Evolutionary conservation across 2,329 filamentous ascomycete genomes (phyloP), one percentile per base, ranked within the genome.

Genomic region (Alternaria gaisen): DNA sequence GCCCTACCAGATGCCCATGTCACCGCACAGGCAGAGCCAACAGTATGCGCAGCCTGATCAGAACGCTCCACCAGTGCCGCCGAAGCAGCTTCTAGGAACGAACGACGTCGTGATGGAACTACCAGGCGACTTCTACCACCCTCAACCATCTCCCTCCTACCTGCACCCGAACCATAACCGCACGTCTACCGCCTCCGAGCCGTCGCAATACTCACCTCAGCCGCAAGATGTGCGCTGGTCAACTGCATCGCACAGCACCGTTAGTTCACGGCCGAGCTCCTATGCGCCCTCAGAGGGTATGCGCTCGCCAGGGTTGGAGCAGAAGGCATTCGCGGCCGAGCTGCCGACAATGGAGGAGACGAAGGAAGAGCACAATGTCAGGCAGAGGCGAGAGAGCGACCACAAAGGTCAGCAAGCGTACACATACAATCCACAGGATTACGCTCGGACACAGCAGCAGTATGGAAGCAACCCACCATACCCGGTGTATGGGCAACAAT

Each of bases 101-200:
- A 79, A 73, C 60, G 69, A 73, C 44, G 57, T 72, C 6, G 77
- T 81, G 47, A 79, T 79, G 76, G 81, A 83, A 56, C 67, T 83
- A 2, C 79, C 79, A 10, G 81, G 80, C 55, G 79, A 80, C 38
- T 80, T 74, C 65, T 78, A 78, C 62, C 74, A 80, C 41, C 67
- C 77, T 2, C 74, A 76, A 26, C 18, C 60, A 4, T 73, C 71
- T 2, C 74, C 74, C 11, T 65, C 56, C n/a, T 68, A 71, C 46
- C 64, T 76, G 5, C 66, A 72, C 18, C 69, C 75, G 16, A 64
- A 67, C 52, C 63, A 72, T 18, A 60, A 67, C 16, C 69, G 72
- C 42, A 62, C 61, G 9, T 75, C 74, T 0, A 67, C 58, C 7
- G 54, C 59, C 14, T 72, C 75, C 4, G 68, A 61, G 43, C 56